Percentiles rank a stretch among this genome's conserved stretches.
These are phyloP conservation scores for Picochlorum sp. DNA, from an alignment of 139 green algal genomes.

Conservation along the genomic window DNA sequence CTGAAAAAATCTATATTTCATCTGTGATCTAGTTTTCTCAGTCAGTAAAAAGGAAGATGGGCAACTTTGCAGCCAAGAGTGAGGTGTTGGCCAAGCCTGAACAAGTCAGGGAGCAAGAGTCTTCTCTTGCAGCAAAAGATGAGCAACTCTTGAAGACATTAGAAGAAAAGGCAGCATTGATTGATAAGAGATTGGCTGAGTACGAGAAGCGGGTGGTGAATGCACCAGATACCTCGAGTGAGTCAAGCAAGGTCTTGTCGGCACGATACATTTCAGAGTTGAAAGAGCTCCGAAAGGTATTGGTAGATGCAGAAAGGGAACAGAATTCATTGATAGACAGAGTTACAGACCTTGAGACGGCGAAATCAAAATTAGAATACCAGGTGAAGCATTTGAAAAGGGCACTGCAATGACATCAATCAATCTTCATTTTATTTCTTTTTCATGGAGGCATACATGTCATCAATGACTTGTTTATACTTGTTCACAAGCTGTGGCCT, in stretches of 20 bases:
- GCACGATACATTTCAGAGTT: conserved; percentile 22
- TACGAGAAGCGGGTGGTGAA: not conserved
- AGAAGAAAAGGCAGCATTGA: no score
- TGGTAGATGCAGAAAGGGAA: conserved; percentile 19
- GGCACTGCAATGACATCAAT: conserved; percentile 14
- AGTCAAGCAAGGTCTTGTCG: not conserved
- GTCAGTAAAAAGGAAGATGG: no score
- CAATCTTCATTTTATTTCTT: conserved; percentile 6
- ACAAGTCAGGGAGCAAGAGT: no score
- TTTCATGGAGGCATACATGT: conserved; percentile 45
- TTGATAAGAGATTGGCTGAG: not conserved
- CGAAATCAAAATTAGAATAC: conserved; percentile 32
- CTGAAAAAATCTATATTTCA: no score
- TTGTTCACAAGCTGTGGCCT: conserved; percentile 60
- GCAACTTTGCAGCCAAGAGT: no score
- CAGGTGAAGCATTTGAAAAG: conserved; percentile 35
- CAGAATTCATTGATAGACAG: conserved; percentile 15
- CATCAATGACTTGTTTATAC: conserved; percentile 53
- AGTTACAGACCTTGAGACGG: conserved; percentile 12
- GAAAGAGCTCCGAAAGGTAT: conserved; percentile 9
- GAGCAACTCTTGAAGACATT: no score
- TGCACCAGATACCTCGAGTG: not conserved
- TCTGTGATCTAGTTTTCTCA: no score
- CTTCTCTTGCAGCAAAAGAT: no score
- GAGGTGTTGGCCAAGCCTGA: no score